Evolutionary conservation across 2,329 filamentous ascomycete species (phyloP), one percentile per base, ranked within the genome.

Genomic region (Botryosphaeria agaves): DNA sequence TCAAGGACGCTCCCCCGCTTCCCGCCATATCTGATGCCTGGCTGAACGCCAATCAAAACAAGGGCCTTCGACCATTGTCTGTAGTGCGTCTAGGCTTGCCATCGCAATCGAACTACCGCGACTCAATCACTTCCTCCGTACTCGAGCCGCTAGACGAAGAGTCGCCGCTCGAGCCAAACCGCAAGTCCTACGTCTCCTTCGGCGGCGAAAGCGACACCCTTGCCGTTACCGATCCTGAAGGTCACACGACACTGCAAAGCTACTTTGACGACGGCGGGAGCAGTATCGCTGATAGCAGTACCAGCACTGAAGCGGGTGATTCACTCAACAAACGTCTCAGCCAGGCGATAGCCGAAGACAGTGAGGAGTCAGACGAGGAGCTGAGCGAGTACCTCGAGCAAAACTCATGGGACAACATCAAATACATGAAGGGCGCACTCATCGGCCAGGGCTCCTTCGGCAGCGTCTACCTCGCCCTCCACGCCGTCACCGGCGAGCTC

Each of bases 391-490:
- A 94, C 63, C 65, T 95, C 24, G 75, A 83, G 19, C 82, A 83
- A 39, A 83, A 94, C 48, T 91, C 83, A 6, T 95, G 89, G 74
- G 85, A 91, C 40, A 85, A 93, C 38, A 80, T 87, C 59, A 92
- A 93, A 54, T 98, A 91, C 81, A 95, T 98, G 84, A 94, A 95
- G 62, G 89, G 89, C 47, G 85, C 87, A 18, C 65, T 95, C 38
- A 98, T 98, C 41, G 89, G 89, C 18, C 84, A 94, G 55, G 89
- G 89, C 38, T 94, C 85, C 4, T 98, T 98, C 47, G 89, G 89
- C 45, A 85, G 77, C 43, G 89, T 98, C 31, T 98, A 91, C 56
- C 68, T 98, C 29, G 89, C 89, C 16, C 66, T 98, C 18, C 89
- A 98, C 51, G 82, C 89, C 30, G 79, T 98, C 32, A 98, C 89